A percentile compares a stretch with the other conserved stretches of the same genome.
Conservation (phyloP, 2,329 filamentous ascomycete species). For the Malbranchea zuffiana region DNA sequence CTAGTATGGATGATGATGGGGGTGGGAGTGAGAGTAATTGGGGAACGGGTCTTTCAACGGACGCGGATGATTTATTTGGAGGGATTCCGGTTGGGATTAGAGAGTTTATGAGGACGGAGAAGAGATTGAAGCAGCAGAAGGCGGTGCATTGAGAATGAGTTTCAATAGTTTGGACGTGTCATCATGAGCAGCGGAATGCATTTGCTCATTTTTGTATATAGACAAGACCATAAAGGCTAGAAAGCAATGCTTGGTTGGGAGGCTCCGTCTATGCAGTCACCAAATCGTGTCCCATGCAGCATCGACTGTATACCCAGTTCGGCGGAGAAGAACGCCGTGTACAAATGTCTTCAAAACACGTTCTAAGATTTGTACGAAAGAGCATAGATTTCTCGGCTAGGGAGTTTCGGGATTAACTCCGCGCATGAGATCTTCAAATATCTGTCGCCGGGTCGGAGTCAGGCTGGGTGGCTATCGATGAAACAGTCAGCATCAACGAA, state of each 20-base stretch:
- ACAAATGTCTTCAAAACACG: no score
- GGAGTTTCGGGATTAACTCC: slow-evolving; percentile 12
- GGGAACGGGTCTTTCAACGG: slow-evolving; percentile 35
- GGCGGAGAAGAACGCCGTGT: no score
- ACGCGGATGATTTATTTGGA: slow-evolving; percentile 57
- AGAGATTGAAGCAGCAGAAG: slow-evolving; percentile 68
- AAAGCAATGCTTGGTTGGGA: no score
- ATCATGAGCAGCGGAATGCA: background rate
- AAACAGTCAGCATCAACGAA: background rate
- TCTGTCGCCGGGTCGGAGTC: slow-evolving; percentile 18
- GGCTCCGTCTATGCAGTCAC: no score
- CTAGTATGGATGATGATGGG: slow-evolving; percentile 69
- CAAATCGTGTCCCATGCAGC: no score
- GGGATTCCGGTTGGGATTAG: slow-evolving; percentile 82
- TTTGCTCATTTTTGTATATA: background rate
- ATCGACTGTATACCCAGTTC: no score
- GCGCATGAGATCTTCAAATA: slow-evolving; percentile 23
- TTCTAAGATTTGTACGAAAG: no score
- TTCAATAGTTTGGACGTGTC: no score
- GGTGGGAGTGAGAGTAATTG: slow-evolving; percentile 63
- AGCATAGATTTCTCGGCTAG: background rate
- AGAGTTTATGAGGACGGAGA: slow-evolving; percentile 97
- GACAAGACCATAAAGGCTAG: no score
- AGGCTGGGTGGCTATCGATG: slow-evolving; percentile 22
- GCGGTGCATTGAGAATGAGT: background rate